Percentiles rank a stretch among this genome's conserved stretches.
Evolutionary conservation across 129 eudicot genomes (phyloP).

Genomic region (Chrysanthemum seticuspe): DNA sequence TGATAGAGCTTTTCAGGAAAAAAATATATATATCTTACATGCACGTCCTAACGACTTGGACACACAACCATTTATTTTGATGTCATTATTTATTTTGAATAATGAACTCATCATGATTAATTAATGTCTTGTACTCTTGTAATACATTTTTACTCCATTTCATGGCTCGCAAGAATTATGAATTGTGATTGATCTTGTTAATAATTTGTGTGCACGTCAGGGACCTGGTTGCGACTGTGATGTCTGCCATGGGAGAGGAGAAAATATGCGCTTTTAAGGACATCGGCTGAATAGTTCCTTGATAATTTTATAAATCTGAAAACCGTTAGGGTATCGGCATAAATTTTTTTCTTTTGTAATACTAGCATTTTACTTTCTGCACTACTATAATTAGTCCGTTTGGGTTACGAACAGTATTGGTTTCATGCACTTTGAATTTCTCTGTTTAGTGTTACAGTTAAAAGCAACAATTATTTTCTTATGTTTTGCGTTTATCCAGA

Average conservation of each 20-base stretch:
- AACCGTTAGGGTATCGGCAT: neutral
- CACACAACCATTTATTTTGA: too few relatives aligned
- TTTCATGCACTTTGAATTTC: neutral
- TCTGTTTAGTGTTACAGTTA: too few relatives aligned
- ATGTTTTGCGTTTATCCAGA: too few relatives aligned
- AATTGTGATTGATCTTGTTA: neutral
- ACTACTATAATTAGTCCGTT: neutral
- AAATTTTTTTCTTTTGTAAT: neutral
- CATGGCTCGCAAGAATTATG: too few relatives aligned
- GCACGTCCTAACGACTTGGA: too few relatives aligned
- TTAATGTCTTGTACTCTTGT: too few relatives aligned
- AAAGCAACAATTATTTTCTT: too few relatives aligned
- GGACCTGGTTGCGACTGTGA: conserved; percentile 9
- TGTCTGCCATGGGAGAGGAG: conserved; percentile 23
- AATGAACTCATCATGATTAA: too few relatives aligned
- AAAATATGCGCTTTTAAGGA: conserved; percentile 14
- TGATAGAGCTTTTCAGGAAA: too few relatives aligned
- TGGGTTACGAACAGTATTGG: neutral
- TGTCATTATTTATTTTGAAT: too few relatives aligned
- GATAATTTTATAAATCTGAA: neutral
- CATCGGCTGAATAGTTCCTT: neutral
- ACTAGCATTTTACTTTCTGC: neutral
- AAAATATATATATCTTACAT: too few relatives aligned
- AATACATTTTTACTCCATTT: too few relatives aligned
- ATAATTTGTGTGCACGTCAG: neutral